Evolutionary conservation across 2,329 filamentous ascomycete genomes (phyloP), one percentile per base, ranked within the genome.

Genomic region (Chaetomium strumarium): DNA sequence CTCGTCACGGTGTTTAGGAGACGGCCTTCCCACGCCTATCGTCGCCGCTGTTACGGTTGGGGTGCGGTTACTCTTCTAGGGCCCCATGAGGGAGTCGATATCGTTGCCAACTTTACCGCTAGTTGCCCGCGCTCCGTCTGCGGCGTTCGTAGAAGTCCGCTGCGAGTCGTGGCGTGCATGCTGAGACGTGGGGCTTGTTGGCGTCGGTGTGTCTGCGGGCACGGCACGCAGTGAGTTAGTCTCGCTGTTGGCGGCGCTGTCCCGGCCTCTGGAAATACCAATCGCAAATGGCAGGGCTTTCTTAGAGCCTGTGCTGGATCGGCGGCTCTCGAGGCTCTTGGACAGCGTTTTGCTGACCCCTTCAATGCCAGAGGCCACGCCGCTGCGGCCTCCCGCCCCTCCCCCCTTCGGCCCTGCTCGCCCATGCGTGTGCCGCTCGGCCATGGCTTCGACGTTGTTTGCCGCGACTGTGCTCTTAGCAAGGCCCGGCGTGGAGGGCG

Each of bases 401-500:
- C 69, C 67, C 1, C 64, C 73, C 65, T 77, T 78, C 30, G 69
- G 66, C 20, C 63, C 66, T 17, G 66, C 58, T 54, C 73, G 64
- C 51, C 71, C 65, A 56, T 79, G 77, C 3, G 75, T 73, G 58
- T 78, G 77, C 62, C 83, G 80, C 56, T 81, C 90, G 16, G 89
- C 93, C 64, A 85, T 86, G 2, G 90, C 93, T 67, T 93, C 90
- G 37, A 96, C 87, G 49, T 86, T 86, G 58, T 89, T 90, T 37
- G 88, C 86, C 12, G 90, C 90, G 14, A 96, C 91, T 0, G 93
- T 97, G 59, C 86, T 91, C 68, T 95, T 96, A 37, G 88, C 89
- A 50, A 96, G 79, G 0, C 92, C 91, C 0, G 93, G 92, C 0
- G 92, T 97, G n/a, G 87, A 85, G 0, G 93, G 93, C 2, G 90